Evolutionary conservation across 768 basidiomycete genomes (phyloP), one percentile per base, ranked within the genome.

Genomic region (Tulasnella sp.): DNA sequence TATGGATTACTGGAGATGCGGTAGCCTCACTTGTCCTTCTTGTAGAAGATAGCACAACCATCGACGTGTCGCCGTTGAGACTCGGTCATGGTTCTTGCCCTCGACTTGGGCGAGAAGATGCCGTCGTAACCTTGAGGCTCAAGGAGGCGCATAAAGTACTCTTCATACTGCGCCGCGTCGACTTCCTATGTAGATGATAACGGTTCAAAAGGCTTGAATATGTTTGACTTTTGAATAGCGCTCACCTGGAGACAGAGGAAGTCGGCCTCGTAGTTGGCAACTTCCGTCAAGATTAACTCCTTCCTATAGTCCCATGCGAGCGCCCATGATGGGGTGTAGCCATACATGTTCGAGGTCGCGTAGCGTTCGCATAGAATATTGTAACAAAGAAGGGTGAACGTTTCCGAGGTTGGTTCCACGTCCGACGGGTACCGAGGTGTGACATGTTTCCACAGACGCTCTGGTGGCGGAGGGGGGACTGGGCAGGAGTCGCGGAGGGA

Each of bases 281-380:
- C 83, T 81, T 99, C 95, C 40, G 88, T 85, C 75, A 97, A 78
- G 75, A 99, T 94, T 72, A 90, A 82, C 69, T 92, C 90, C 80
- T 92, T 94, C 73, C 97, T 87, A 78, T 95, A 98, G 62, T 90
- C 87, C 97, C 97, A 99, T n/a, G 87, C 83, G 42, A 99, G 83
- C 0, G 97, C 97, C 96, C 97, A 98, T 0, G 89, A 85, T 1
- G 97, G 97, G 0, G 97, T 98, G 80, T 99, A 99, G 1, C 94
- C 94, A 79, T 98, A 99, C 79, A 95, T 80, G 75, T 87, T 84
- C 76, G 90, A 87, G 36, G 95, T 95, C 16, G 97, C 97, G 76
- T 87, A 91, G 78, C 88, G 87, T 78, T 96, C 92, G 80, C 92
- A 95, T 12, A 99, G 87, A 74, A 98, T 95, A 81, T 99, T 99